Evolutionary conservation across 495 filamentous ascomycete genomes (phyloP), one percentile per base, ranked within the genome.

Genomic region (Neurospora africana): DNA sequence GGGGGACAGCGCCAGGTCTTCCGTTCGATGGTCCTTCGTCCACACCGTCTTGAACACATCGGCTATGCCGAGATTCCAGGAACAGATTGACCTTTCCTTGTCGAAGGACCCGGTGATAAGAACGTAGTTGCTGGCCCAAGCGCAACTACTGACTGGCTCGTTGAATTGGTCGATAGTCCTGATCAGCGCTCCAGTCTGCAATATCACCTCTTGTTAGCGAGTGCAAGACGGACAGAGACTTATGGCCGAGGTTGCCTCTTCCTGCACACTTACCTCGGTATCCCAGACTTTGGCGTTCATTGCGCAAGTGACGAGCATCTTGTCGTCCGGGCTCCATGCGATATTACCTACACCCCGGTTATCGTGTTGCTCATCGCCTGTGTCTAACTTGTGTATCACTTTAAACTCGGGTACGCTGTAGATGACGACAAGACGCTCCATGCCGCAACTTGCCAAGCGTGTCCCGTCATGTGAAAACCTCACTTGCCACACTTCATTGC

Each of bases 301-400:
- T 8, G 89, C 90, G 77, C 94, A 97, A 21, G 89, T 94, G 39
- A 97, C 89, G 4, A 99, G 82, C 77, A 91, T 92, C 1, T 86
- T 85, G 79, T 96, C 92, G 83, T 98, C 93, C 7, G 94, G 94
- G 80, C 93, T 97, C 95, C 95, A 99, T 5, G 91, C 84, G 4
- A 95, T 80, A 75, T 93, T 91, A 53, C 89, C 87, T 43, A 98
- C 89, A 10, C 73, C 75, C 9, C 89, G 87, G 4, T 84, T 82
- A 3, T 86, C 83, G 76, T 94, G 91, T 7, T 89, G 87, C 3
- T 84, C 83, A 2, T 85, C 83, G 75, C 94, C 91, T 5, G 90
- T 89, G 10, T 80, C 81, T 11, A 97, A 81, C 68, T 75, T 86
- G 73, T 92, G 88, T 21, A 92, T 75, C 4, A 91, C 82, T 21